Evolutionary conservation across 768 basidiomycete species (phyloP).

Genomic region (Tricholoma sp.): DNA sequence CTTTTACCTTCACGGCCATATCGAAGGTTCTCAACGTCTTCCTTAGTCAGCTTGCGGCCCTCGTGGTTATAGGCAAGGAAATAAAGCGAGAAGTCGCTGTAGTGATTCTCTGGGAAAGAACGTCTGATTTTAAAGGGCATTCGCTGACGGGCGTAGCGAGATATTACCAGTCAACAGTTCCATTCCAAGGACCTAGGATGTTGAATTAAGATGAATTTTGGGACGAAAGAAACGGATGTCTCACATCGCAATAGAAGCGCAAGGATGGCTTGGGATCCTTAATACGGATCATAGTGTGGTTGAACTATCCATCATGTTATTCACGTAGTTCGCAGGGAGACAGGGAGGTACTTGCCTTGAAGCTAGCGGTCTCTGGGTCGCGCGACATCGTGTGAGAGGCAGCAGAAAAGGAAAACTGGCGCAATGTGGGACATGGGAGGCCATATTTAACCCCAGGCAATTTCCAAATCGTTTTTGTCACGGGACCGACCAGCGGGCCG

Average conservation of each 20-base stretch:
- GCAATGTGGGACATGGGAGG: neutral
- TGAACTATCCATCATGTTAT: slow-evolving; percentile 42
- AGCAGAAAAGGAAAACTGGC: neutral
- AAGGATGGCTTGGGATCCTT: slow-evolving; percentile 83
- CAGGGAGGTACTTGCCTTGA: slow-evolving; percentile 36
- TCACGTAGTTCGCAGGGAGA: neutral
- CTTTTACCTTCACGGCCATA: slow-evolving; percentile 63
- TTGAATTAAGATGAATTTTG: neutral
- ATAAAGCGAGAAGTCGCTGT: slow-evolving; percentile 69
- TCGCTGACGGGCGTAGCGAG: neutral
- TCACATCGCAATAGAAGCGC: slow-evolving; percentile 72
- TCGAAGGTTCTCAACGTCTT: slow-evolving; percentile 45
- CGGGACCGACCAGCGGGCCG: neutral
- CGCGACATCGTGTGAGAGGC: slow-evolving; percentile 48
- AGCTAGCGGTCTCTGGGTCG: slow-evolving; percentile 58
- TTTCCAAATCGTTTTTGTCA: neutral
- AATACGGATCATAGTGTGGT: slow-evolving; percentile 86
- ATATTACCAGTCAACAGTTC: slow-evolving; percentile 54
- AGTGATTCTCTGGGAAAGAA: slow-evolving; percentile 40
- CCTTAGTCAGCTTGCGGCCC: slow-evolving; percentile 40
- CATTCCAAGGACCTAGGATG: slow-evolving; percentile 62
- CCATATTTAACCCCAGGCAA: neutral
- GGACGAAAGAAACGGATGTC: slow-evolving; percentile 6
- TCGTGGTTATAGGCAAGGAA: slow-evolving; percentile 80
- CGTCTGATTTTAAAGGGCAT: slow-evolving; percentile 5